phyloP scores from a whole-genome alignment of 805 yeast species.

The Metschnikowia orientalis region DNA sequence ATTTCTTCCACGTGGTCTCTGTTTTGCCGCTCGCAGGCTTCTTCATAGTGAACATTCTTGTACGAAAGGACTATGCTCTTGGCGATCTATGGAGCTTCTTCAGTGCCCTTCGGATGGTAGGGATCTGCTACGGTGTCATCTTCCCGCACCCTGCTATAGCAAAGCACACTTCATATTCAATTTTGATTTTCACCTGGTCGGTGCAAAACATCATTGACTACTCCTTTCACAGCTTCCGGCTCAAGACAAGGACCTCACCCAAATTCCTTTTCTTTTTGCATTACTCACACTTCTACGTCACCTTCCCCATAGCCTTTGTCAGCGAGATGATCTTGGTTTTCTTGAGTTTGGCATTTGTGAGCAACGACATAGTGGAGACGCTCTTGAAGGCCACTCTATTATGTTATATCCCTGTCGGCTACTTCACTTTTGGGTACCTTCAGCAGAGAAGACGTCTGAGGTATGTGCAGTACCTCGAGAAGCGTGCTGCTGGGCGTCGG shows the following conservation, averaged over 20 bases:
- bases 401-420: slow-evolving; percentile 34
- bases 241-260: slow-evolving; percentile 35
- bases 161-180: slow-evolving; percentile 38
- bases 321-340: slow-evolving; percentile 36
- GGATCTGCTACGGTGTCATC: slow-evolving; percentile 40
- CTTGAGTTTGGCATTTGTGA: slow-evolving; percentile 33
- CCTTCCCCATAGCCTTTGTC: slow-evolving; percentile 29
- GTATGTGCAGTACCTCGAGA: slow-evolving; percentile 22
- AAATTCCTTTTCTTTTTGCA: slow-evolving; percentile 33
- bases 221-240: slow-evolving; percentile 32
- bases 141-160: slow-evolving; percentile 40
- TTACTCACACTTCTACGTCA: slow-evolving; percentile 30
- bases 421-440: slow-evolving; percentile 32
- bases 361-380: slow-evolving; percentile 22
- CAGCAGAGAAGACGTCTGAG: slow-evolving; percentile 17
- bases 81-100: slow-evolving; percentile 27
- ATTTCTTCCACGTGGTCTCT: slow-evolving; percentile 47
- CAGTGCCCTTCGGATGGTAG: slow-evolving; percentile 29
- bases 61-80: slow-evolving; percentile 4
- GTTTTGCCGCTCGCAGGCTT: slow-evolving; percentile 29
- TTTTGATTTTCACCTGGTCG: slow-evolving; percentile 36
- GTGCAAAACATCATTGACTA: slow-evolving; percentile 29
- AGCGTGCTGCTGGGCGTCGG: slow-evolving; percentile 15
- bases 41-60: slow-evolving; percentile 13
- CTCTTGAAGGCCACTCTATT: slow-evolving; percentile 25